A percentile compares a stretch with the other conserved stretches of the same genome.
Evolutionary conservation across 441 rosid genomes (phyloP).

Genomic region (Mallotus repandus): DNA sequence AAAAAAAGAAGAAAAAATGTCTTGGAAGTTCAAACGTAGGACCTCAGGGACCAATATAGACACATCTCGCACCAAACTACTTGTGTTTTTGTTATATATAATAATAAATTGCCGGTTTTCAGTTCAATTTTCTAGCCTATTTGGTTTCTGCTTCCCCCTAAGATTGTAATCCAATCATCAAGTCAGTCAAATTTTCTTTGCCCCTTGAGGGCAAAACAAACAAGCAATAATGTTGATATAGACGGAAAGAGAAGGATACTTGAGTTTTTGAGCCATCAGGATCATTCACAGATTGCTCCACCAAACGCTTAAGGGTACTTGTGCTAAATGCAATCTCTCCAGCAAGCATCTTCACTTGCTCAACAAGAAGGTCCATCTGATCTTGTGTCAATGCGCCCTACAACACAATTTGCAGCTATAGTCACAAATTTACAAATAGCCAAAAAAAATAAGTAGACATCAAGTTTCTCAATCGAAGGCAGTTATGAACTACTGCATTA

Average conservation of each 20-base stretch:
- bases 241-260: conserved; percentile 38
- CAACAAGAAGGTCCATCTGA: conserved; percentile 96
- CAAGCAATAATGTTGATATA: background rate
- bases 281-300: conserved; percentile 85
- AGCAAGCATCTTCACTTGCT: conserved; percentile 99
- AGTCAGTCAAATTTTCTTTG: conserved; percentile 8
- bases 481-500: background rate
- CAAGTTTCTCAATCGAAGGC: conserved; percentile 1
- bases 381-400: conserved; percentile 86
- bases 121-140: no score
- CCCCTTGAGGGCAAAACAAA: conserved; percentile 7
- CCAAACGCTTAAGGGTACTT: conserved; percentile 92
- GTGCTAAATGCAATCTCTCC: conserved; percentile 96
- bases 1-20: no score
- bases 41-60: no score
- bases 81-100: no score
- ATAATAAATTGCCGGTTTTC: no score
- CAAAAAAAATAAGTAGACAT: background rate
- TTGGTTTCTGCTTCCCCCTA: no score
- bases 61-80: no score
- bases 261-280: conserved; percentile 81
- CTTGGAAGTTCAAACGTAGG: no score
- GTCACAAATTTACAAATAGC: background rate
- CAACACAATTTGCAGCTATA: conserved; percentile 14
- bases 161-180: background rate